A percentile compares a stretch with the other conserved stretches of the same genome.
phyloP scores from a whole-genome alignment of 2,329 filamentous ascomycete genomes.

The Claviceps arundinis region DNA sequence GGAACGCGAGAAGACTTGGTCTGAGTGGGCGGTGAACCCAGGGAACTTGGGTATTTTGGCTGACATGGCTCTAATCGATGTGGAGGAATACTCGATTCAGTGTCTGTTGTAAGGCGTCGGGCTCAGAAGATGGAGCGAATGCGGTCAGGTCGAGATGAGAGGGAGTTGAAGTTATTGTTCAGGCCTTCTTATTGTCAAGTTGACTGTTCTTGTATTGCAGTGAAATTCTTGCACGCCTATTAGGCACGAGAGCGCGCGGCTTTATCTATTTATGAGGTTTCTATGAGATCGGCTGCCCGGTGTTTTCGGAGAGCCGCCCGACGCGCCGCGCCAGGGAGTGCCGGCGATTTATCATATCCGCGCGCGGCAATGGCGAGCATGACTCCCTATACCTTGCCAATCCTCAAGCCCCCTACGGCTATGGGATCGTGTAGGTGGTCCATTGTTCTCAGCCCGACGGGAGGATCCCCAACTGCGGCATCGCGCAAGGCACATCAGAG shows the following conservation, averaged over 20 bases:
- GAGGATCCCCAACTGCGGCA: not conserved
- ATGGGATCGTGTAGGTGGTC: not conserved
- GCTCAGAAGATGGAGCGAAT: not conserved
- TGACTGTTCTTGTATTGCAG: no score
- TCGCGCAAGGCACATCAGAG: not conserved
- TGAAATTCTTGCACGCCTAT: no score
- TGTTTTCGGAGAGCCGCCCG: not conserved
- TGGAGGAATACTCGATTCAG: no score
- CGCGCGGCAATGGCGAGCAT: not conserved
- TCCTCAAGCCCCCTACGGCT: not conserved
- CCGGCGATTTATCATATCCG: not conserved
- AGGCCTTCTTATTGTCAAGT: no score
- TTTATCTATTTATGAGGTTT: not conserved
- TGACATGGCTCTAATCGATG: not conserved
- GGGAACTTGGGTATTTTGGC: constrained; percentile 17
- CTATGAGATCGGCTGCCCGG: not conserved
- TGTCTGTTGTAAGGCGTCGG: not conserved
- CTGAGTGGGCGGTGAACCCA: constrained; percentile 32
- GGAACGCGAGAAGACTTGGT: constrained; percentile 33
- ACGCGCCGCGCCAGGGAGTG: not conserved
- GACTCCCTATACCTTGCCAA: not conserved
- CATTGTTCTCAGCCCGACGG: not conserved
- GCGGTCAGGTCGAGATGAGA: not conserved
- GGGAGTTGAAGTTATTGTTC: no score
- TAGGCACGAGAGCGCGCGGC: not conserved